Evolutionary conservation across 345 rosid species (phyloP).

Genomic region (Citrus medica): DNA sequence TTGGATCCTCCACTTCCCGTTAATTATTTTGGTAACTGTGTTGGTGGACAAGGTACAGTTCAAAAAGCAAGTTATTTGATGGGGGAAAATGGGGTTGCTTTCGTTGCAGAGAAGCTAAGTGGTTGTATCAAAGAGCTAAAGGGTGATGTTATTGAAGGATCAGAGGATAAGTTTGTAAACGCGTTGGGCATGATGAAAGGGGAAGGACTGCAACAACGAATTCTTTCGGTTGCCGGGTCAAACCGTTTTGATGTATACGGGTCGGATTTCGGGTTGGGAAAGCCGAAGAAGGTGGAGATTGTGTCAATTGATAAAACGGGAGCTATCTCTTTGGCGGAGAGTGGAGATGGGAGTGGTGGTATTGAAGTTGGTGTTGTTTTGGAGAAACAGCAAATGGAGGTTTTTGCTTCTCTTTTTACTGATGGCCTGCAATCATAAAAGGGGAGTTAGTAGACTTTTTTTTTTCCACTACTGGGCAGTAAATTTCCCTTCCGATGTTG

Average conservation of each 20-base stretch:
- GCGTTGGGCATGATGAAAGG: neutral
- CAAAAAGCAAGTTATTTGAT: neutral
- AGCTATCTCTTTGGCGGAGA: neutral
- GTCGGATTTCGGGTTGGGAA: neutral
- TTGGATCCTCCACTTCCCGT: slow-evolving; percentile 16
- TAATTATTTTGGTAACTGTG: slow-evolving; percentile 34
- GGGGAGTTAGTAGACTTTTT: too few species aligned
- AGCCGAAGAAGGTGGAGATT: neutral
- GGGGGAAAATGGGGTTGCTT: neutral
- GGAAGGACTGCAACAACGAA: neutral
- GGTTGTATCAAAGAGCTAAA: neutral
- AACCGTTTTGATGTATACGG: neutral
- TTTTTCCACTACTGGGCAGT: too few species aligned
- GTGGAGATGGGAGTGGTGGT: neutral
- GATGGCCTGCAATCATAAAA: neutral
- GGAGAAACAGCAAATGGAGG: neutral
- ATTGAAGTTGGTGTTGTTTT: neutral
- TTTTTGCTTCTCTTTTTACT: neutral
- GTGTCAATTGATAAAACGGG: neutral
- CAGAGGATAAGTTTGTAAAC: neutral
- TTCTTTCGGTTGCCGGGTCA: neutral
- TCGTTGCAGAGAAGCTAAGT: neutral
- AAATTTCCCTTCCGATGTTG: too few species aligned
- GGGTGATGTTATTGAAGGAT: neutral
- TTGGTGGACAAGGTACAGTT: too few species aligned